Evolutionary conservation across 345 rosid genomes (phyloP).

Genomic region (Adansonia digitata): DNA sequence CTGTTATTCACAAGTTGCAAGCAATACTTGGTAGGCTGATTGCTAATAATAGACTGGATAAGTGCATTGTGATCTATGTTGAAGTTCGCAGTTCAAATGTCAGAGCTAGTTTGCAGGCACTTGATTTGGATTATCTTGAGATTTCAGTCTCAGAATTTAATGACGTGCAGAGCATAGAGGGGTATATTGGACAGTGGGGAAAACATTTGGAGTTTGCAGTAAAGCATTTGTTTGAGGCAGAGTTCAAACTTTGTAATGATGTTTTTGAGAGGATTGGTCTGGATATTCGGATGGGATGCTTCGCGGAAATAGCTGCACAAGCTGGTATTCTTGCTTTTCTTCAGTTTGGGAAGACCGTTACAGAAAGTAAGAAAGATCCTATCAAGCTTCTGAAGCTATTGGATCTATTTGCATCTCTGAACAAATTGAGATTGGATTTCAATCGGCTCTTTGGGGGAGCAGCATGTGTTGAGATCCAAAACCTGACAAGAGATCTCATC

Average conservation of each 20-base stretch:
- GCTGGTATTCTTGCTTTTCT: constrained; percentile 94
- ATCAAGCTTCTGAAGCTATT: constrained; percentile 81
- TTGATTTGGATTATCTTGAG: constrained; percentile 84
- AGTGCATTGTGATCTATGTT: constrained; percentile 67
- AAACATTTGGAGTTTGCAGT: constrained; percentile 97
- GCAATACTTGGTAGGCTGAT: constrained; percentile 79
- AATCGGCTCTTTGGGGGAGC: constrained; percentile 90
- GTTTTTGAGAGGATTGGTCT: constrained; percentile 81
- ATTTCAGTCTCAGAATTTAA: constrained; percentile 80
- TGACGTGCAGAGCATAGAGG: constrained; percentile 85
- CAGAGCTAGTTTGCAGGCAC: constrained; percentile 86
- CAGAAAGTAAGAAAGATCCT: constrained; percentile 91
- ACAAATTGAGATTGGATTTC: constrained; percentile 83
- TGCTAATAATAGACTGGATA: constrained; percentile 76
- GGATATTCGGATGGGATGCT: constrained; percentile 94
- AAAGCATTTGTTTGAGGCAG: constrained; percentile 93
- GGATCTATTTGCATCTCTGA: constrained; percentile 81
- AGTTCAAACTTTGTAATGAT: constrained; percentile 84
- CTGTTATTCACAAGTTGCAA: constrained; percentile 81
- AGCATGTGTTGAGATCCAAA: constrained; percentile 88
- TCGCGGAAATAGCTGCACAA: constrained; percentile 89
- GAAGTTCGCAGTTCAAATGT: constrained; percentile 86
- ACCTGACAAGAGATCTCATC: constrained; percentile 88
- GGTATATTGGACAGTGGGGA: constrained; percentile 81
- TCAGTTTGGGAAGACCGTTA: constrained; percentile 91